Evolutionary conservation across 441 rosid genomes (phyloP), one percentile per base, ranked within the genome.

Genomic region (Theobroma grandiflorum): DNA sequence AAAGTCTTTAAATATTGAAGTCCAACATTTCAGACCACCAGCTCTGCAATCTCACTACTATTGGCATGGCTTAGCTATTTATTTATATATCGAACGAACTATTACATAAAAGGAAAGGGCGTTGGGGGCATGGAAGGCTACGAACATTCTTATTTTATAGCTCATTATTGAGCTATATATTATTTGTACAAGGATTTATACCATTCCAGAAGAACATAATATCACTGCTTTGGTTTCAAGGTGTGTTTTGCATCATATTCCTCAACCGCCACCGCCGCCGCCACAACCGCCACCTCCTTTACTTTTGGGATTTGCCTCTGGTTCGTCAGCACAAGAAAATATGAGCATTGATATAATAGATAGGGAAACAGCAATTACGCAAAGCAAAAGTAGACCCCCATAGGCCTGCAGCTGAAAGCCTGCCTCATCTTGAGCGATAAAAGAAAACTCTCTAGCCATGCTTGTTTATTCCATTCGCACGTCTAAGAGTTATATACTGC

Each of bases 401-500:
- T 4, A 62, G 26, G 26, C 16, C 8, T 7, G 26, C 2, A 38
- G 31, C 49, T 18, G 50, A 66, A 66, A 40, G 7, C 15, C 71
- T 18, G 68, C 43, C 10, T 35, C 68, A 63, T 63, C 43, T 35
- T 33, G 49, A 18, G 50, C 31, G 4, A 9, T 66, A 40, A 66
- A 66, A n/a, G 2, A n/a, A 40, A 66, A 40, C 71, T 66, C 49
- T 66, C 50, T 66, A n/a, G 71, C 71, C 50, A 66, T 66, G 31
- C 49, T 66, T 66, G 68, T 40, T n/a, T 40, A 2, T 63, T 63
- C 43, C 68, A 35, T 35, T 63, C 37, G 1, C 45, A 63, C 4
- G 20, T 35, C 37, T 15, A 20, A 38, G 11, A 6, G 7, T 38
- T 38, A 65, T 65, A 65, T 65, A 65, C n/a, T 59, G 35, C 37